Base-by-base conservation (phyloP, 306 rosid species). In the Delonix regia region DNA sequence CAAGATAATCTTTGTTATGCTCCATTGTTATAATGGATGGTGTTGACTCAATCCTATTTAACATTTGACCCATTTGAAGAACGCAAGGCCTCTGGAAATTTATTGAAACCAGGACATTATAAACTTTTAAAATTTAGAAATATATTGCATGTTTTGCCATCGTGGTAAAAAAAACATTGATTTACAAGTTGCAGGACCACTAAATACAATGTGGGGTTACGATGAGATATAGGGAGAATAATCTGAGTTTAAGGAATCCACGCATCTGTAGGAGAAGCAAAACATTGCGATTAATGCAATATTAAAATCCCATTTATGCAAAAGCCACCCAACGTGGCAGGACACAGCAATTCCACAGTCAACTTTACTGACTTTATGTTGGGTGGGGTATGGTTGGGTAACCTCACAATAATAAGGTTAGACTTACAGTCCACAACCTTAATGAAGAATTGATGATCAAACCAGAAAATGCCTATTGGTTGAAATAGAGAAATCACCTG, bases 231-330 rank as follows among this genome's bases (percentile, higher is more conserved):
- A 21, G 33, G 61, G 24, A 68, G 75, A 33, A 64, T 47, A 51
- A 61, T 47, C 16, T 68, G 61, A 65, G 83, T 81, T 82, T 74
- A 82, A 74, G 86, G 88, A 82, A 82, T 82, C 83, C 74, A 60
- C 21, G 49, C 66, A 10, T 72, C 47, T 73, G 38, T 56, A 33
- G 52, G 56, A 44, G 79, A 74, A 68, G 77, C 45, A 76, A 65
- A 52, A 62, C 28, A 74, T 62, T 81, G 73, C 49, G 69, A 60
- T 61, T 74, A 57, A 69, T 34, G 27, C 39, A 68, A 41, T 73
- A 61, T 68, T 19, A 34, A 68, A 69, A 52, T 52, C 49, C 16
- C 52, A 60, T 70, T 69, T 47, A 64, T 49, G 67, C 69, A 78
- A 78, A 82, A 74, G 64, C 69, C 73, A 74, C 73, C 82, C 86